Evolutionary conservation across 2,329 filamentous ascomycete species (phyloP).

Genomic region (Colletotrichum higginsianum): DNA sequence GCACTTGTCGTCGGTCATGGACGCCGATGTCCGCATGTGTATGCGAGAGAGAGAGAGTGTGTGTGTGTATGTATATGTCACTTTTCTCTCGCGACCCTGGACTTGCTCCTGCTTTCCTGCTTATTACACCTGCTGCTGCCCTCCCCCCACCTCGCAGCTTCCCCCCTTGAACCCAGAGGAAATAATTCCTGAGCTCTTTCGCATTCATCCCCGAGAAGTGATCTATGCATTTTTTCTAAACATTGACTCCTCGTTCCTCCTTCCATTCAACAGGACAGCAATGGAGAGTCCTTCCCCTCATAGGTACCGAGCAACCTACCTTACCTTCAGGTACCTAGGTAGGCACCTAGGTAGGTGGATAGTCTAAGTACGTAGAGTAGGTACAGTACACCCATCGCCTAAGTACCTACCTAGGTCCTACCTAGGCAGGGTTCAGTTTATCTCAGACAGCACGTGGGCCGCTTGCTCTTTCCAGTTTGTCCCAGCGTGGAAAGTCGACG

Average conservation of each 20-base stretch:
- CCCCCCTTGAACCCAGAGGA: not conserved
- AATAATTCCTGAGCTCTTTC: constrained; percentile 19
- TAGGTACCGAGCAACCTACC: too few species aligned
- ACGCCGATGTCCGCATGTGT: too few species aligned
- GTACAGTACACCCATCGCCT: too few species aligned
- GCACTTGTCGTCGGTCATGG: too few species aligned
- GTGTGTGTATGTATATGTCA: constrained; percentile 2
- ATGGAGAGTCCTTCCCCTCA: not conserved
- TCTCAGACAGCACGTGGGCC: constrained; percentile 24
- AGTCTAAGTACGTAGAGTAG: too few species aligned
- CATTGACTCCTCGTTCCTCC: constrained; percentile 28
- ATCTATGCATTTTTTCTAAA: constrained; percentile 1
- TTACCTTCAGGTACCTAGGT: too few species aligned
- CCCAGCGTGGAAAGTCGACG: constrained; percentile 13
- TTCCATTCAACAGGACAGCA: not conserved
- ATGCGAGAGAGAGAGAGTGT: too few species aligned
- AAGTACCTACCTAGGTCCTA: too few species aligned
- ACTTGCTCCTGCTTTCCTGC: not conserved
- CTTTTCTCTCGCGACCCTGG: constrained; percentile 9
- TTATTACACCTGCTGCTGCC: not conserved
- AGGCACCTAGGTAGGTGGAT: too few species aligned
- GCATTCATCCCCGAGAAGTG: constrained; percentile 9
- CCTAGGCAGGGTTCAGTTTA: constrained; percentile 10
- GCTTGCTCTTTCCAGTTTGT: constrained; percentile 18
- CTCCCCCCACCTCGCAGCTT: constrained; percentile 5